Percentiles rank a stretch among this genome's conserved stretches.
Conservation (phyloP, 306 rosid species). For the Fragaria nilgerrensis region DNA sequence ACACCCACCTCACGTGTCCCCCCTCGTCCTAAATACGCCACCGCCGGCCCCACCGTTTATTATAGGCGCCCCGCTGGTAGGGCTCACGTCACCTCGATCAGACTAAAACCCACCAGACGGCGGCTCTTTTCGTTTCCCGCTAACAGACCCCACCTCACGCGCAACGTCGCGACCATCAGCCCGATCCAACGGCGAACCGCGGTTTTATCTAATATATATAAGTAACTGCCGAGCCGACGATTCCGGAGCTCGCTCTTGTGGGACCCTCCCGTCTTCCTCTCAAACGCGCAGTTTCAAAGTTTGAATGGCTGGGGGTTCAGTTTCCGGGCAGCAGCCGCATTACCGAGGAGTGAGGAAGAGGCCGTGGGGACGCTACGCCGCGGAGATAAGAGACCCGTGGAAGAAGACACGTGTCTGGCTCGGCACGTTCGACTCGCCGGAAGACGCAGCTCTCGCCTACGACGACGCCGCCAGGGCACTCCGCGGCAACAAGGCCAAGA, state of each 20-base stretch:
- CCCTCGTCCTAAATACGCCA: conserved; percentile 18
- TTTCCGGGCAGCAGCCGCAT: conserved; percentile 51
- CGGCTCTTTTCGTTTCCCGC: conserved; percentile 44
- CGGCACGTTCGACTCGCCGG: conserved; percentile 94
- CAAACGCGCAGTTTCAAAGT: no score
- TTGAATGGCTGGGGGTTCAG: conserved; percentile 28
- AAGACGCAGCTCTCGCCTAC: conserved; percentile 91
- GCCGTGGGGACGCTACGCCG: conserved; percentile 98
- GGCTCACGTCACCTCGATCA: conserved; percentile 52
- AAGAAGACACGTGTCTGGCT: conserved; percentile 97
- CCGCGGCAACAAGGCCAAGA: conserved; percentile 85
- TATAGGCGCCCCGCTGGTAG: conserved; percentile 49
- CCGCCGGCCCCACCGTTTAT: neutral
- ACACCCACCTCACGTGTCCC: conserved; percentile 67
- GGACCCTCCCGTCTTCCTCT: conserved; percentile 37
- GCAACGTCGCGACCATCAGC: conserved; percentile 23
- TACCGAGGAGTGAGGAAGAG: conserved; percentile 91
- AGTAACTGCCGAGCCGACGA: conserved; percentile 79
- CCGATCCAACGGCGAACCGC: conserved; percentile 33
- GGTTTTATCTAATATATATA: neutral
- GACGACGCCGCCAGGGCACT: conserved; percentile 97
- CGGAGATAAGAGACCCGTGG: conserved; percentile 95
- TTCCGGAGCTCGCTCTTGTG: conserved; percentile 34
- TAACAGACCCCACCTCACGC: conserved; percentile 28
- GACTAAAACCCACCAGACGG: conserved; percentile 46